Conservation (phyloP, 2,329 filamentous ascomycete genomes). For the Colletotrichum falcatum region DNA sequence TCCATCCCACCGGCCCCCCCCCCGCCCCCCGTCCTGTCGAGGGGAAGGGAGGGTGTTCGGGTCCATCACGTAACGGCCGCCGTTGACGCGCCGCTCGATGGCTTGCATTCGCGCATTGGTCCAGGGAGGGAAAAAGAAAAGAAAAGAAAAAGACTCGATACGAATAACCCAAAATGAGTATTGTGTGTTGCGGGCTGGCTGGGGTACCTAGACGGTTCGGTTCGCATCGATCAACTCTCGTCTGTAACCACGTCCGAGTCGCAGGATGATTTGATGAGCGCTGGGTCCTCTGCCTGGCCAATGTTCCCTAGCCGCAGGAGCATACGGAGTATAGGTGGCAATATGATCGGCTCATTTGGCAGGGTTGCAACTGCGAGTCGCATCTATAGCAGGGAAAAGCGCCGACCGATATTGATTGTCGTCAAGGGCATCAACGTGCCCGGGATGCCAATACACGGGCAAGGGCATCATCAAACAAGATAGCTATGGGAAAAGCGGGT, state of each 20-base stretch:
- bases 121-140: not conserved
- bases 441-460: conserved; percentile 9
- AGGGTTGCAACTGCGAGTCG: conserved; percentile 17
- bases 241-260: conserved; percentile 1
- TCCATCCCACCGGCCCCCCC: conserved; percentile 28
- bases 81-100: conserved; percentile 7
- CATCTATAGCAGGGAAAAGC: conserved; percentile 14
- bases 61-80: not conserved
- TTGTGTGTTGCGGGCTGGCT: conserved; percentile 7
- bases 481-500: conserved; percentile 5
- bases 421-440: conserved; percentile 5
- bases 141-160: conserved; percentile 7
- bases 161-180: not conserved
- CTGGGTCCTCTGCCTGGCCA: not conserved
- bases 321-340: not conserved
- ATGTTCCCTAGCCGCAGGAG: not conserved
- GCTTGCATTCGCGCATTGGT: conserved; percentile 14
- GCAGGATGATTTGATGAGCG: conserved; percentile 23
- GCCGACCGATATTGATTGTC: conserved; percentile 12
- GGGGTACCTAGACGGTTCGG: conserved; percentile 7
- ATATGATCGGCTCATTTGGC: conserved; percentile 30
- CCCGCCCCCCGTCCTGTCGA: conserved; percentile 17
- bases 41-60: not conserved
- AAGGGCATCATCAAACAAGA: conserved; percentile 19
- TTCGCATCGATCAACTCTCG: not conserved